Conservation (phyloP, 148 eudicot species). For the Cornus controversa region DNA sequence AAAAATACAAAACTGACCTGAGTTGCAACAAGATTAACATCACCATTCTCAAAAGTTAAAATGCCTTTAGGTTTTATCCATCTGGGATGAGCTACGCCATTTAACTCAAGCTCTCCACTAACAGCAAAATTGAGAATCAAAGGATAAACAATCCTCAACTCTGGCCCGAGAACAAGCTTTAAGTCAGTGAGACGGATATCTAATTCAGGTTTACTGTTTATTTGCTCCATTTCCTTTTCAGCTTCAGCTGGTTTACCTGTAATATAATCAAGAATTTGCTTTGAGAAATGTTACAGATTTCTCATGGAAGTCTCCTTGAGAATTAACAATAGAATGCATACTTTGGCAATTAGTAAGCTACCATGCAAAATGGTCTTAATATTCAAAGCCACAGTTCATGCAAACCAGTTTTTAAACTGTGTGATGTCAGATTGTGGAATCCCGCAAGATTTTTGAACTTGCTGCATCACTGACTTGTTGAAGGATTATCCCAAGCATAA, state of each 20-base stretch:
- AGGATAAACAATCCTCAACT: constrained; percentile 86
- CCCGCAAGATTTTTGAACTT: neutral
- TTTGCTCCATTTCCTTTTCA: constrained; percentile 71
- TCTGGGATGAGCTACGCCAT: constrained; percentile 94
- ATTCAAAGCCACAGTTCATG: neutral
- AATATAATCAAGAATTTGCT: constrained; percentile 8
- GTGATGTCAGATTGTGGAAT: constrained; percentile 1
- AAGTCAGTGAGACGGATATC: constrained; percentile 80
- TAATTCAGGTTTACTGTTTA: constrained; percentile 66
- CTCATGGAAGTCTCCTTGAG: neutral
- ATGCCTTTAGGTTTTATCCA: constrained; percentile 90
- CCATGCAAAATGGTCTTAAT: neutral
- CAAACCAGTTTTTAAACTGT: neutral
- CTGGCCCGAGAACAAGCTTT: constrained; percentile 93
- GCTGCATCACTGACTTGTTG: neutral
- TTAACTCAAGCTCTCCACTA: constrained; percentile 93
- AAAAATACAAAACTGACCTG: constrained; percentile 54
- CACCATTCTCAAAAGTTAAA: constrained; percentile 92
- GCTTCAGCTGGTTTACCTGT: constrained; percentile 75
- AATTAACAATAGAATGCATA: neutral
- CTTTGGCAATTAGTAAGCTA: neutral
- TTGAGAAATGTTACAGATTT: neutral
- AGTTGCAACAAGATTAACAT: constrained; percentile 96
- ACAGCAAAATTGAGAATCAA: constrained; percentile 95
- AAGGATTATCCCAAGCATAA: neutral